Evolutionary conservation across 2,329 filamentous ascomycete genomes (phyloP).

Genomic region (Aspergillus floridensis): DNA sequence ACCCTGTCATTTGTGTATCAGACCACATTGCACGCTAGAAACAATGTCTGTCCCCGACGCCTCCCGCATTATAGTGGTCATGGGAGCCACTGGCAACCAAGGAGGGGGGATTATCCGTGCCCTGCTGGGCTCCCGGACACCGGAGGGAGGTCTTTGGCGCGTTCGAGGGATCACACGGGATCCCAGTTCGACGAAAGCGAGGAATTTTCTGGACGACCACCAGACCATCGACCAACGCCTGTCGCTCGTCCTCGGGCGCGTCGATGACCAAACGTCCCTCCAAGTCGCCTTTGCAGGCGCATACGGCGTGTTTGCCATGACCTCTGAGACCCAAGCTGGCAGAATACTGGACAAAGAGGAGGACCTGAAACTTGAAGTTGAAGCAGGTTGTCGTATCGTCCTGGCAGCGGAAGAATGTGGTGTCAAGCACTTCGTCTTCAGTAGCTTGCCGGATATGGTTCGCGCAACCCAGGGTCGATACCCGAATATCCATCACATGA

Average conservation of each 20-base stretch:
- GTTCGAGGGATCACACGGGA: constrained; percentile 18
- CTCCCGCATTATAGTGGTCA: not conserved
- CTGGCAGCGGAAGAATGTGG: constrained; percentile 14
- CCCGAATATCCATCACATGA: constrained; percentile 15
- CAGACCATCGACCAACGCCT: constrained; percentile 9
- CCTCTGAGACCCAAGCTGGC: constrained; percentile 7
- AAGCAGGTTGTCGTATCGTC: constrained; percentile 19
- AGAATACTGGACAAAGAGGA: constrained; percentile 14
- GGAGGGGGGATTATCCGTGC: constrained; percentile 13
- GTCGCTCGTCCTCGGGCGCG: constrained; percentile 8
- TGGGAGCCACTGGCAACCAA: constrained; percentile 19
- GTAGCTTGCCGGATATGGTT: constrained; percentile 18
- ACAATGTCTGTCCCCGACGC: not conserved
- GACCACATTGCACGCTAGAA: not conserved
- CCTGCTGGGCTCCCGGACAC: constrained; percentile 1
- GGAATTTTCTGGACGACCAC: not conserved
- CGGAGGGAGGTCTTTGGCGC: not conserved
- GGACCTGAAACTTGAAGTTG: constrained; percentile 20
- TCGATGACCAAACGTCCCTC: constrained; percentile 9
- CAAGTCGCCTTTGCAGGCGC: constrained; percentile 13
- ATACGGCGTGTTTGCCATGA: constrained; percentile 22
- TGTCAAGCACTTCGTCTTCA: constrained; percentile 19
- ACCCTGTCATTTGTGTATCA: no score
- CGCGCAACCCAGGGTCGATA: constrained; percentile 11
- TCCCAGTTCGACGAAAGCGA: constrained; percentile 5